phyloP scores from a whole-genome alignment of 1,139 yeast genomes.

The Magnusiomyces suaveolens region DNA sequence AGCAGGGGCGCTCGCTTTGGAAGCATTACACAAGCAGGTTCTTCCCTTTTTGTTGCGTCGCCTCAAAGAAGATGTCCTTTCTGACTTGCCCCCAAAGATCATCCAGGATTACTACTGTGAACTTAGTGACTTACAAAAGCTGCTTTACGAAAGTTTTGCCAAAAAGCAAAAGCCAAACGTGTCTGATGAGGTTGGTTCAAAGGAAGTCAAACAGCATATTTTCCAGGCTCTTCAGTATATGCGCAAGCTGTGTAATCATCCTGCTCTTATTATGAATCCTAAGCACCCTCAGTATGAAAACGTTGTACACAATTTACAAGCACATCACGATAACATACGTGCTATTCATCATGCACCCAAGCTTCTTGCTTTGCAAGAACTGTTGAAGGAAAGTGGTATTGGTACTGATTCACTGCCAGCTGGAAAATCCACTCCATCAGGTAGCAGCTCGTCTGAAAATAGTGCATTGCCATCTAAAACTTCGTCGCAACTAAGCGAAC shows the following conservation, averaged over 20 bases:
- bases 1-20: conserved; percentile 91
- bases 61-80: conserved; percentile 88
- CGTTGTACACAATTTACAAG: conserved; percentile 50
- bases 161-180: conserved; percentile 70
- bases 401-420: conserved; percentile 36
- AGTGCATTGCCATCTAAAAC: conserved; percentile 16
- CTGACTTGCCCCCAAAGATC: conserved; percentile 95
- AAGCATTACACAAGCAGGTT: conserved; percentile 92
- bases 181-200: conserved; percentile 48
- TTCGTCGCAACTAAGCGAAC: conserved; percentile 32
- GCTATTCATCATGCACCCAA: conserved; percentile 88
- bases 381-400: conserved; percentile 88
- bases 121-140: conserved; percentile 79
- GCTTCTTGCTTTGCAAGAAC: conserved; percentile 67
- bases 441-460: conserved; percentile 5
- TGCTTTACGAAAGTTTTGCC: conserved; percentile 80
- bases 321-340: conserved; percentile 50
- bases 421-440: conserved; percentile 22
- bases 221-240: conserved; percentile 96
- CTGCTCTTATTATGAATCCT: conserved; percentile 79
- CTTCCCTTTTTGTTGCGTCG: conserved; percentile 94
- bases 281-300: conserved; percentile 75
- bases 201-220: conserved; percentile 72
- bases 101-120: conserved; percentile 98
- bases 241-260: conserved; percentile 96